Percentiles rank a stretch among this genome's conserved stretches.
Conservation (phyloP, 495 filamentous ascomycete species). For the Penicillium longicatenatum region DNA sequence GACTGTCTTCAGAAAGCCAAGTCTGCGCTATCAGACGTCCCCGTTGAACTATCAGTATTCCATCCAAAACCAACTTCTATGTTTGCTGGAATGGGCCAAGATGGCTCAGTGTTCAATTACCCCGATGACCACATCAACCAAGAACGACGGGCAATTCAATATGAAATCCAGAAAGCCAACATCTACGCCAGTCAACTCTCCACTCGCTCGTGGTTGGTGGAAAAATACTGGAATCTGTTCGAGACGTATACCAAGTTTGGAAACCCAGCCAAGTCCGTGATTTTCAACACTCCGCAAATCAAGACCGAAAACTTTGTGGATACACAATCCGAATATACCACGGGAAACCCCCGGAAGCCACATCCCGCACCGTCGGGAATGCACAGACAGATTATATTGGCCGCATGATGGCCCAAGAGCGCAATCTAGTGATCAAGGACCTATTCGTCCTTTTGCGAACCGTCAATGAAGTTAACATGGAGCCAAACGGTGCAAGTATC, state of each 20-base stretch:
- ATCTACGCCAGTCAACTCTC: slow-evolving; percentile 75
- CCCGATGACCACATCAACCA: slow-evolving; percentile 30
- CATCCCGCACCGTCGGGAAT: slow-evolving; percentile 24
- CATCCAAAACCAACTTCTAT: slow-evolving; percentile 22
- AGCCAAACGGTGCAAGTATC: slow-evolving; percentile 76
- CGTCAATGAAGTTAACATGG: slow-evolving; percentile 78
- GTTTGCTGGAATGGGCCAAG: slow-evolving; percentile 17
- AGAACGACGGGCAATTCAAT: slow-evolving; percentile 58
- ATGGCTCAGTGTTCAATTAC: slow-evolving; percentile 26
- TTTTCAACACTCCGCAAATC: slow-evolving; percentile 14
- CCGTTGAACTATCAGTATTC: slow-evolving; percentile 59
- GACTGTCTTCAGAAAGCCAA: slow-evolving; percentile 63
- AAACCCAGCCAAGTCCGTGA: slow-evolving; percentile 25
- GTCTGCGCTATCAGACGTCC: slow-evolving; percentile 58
- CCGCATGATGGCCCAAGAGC: slow-evolving; percentile 63
- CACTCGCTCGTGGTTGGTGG: slow-evolving; percentile 77
- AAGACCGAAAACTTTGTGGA: slow-evolving; percentile 21
- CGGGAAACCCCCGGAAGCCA: slow-evolving; percentile 4
- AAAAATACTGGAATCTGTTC: slow-evolving; percentile 72
- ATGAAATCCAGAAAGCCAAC: slow-evolving; percentile 83
- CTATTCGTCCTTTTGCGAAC: slow-evolving; percentile 67
- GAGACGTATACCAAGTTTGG: slow-evolving; percentile 50
- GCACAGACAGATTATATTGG: slow-evolving; percentile 50
- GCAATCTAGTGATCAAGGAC: slow-evolving; percentile 73
- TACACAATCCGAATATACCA: background rate